A percentile compares a stretch with the other conserved stretches of the same genome.
Conservation (phyloP, 2,329 filamentous ascomycete species). For the Thermothelomyces thermophilus region DNA sequence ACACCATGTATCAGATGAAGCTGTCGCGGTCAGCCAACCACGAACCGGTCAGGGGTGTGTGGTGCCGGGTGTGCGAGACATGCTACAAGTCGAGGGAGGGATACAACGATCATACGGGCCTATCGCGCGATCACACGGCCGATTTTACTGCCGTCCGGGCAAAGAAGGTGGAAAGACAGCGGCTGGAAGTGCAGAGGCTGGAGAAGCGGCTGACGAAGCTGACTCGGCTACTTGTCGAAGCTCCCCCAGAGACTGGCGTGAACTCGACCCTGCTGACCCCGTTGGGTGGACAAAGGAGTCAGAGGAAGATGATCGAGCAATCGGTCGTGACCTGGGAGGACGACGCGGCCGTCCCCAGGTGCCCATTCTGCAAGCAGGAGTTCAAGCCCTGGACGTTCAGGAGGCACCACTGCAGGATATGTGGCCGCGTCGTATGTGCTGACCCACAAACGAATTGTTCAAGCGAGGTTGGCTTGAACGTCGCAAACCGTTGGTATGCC, state of each 20-base stretch:
- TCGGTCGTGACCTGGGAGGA: slow-evolving; percentile 94
- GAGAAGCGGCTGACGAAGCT: slow-evolving; percentile 90
- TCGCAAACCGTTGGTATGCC: slow-evolving; percentile 46
- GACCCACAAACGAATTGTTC: slow-evolving; percentile 82
- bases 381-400: slow-evolving; percentile 91
- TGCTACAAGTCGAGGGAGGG: slow-evolving; percentile 95
- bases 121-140: slow-evolving; percentile 64
- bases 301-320: slow-evolving; percentile 78
- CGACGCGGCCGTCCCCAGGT: slow-evolving; percentile 69
- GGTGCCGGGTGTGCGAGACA: slow-evolving; percentile 97
- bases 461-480: slow-evolving; percentile 71
- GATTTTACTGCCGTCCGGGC: slow-evolving; percentile 65
- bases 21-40: slow-evolving; percentile 81
- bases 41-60: slow-evolving; percentile 82
- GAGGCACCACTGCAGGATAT: slow-evolving; percentile 89
- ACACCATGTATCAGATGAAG: slow-evolving; percentile 99
- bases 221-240: slow-evolving; percentile 72
- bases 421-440: slow-evolving; percentile 86
- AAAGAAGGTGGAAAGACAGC: slow-evolving; percentile 73
- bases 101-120: slow-evolving; percentile 81
- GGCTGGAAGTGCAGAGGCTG: slow-evolving; percentile 79
- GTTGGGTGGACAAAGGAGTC: slow-evolving; percentile 63
- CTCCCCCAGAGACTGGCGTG: slow-evolving; percentile 57
- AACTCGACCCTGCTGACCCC: slow-evolving; percentile 51
- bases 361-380: slow-evolving; percentile 93